Percentiles rank a stretch among this genome's conserved stretches.
Conservation (phyloP, 345 rosid genomes). For the Cardamine chenopodiifolia region DNA sequence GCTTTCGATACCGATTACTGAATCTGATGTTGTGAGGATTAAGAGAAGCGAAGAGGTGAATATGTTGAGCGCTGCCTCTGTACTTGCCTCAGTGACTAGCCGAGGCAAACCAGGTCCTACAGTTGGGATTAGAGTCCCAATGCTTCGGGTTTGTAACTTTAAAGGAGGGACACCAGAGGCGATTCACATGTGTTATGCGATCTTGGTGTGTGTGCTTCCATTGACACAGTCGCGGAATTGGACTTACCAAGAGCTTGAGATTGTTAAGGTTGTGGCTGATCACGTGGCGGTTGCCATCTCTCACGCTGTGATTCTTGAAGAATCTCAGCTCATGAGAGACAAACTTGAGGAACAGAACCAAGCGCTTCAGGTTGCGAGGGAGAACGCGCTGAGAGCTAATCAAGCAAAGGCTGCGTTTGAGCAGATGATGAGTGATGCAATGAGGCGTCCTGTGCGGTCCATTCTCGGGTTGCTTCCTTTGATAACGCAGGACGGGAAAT, state of each 20-base stretch:
- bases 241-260: constrained; percentile 81
- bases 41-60: constrained; percentile 68
- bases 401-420: constrained; percentile 74
- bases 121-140: constrained; percentile 90
- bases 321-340: constrained; percentile 89
- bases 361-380: constrained; percentile 63
- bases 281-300: constrained; percentile 97
- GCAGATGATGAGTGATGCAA: constrained; percentile 81
- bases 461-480: constrained; percentile 72
- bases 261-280: constrained; percentile 88
- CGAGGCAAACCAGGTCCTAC: constrained; percentile 66
- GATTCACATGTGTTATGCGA: constrained; percentile 68
- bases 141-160: constrained; percentile 82
- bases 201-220: constrained; percentile 85
- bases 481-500: constrained; percentile 57
- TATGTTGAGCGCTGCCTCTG: constrained; percentile 57
- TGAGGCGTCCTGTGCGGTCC: constrained; percentile 82
- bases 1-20: constrained; percentile 57
- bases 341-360: constrained; percentile 82
- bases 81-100: constrained; percentile 62
- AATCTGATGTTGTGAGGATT: constrained; percentile 73
- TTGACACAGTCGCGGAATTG: constrained; percentile 57
- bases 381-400: constrained; percentile 85
- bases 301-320: constrained; percentile 93
- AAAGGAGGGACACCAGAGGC: constrained; percentile 93